Percentiles rank a stretch among this genome's conserved stretches.
Conservation (phyloP, 1,284 basidiomycete species). For the Boletellus sp. region DNA sequence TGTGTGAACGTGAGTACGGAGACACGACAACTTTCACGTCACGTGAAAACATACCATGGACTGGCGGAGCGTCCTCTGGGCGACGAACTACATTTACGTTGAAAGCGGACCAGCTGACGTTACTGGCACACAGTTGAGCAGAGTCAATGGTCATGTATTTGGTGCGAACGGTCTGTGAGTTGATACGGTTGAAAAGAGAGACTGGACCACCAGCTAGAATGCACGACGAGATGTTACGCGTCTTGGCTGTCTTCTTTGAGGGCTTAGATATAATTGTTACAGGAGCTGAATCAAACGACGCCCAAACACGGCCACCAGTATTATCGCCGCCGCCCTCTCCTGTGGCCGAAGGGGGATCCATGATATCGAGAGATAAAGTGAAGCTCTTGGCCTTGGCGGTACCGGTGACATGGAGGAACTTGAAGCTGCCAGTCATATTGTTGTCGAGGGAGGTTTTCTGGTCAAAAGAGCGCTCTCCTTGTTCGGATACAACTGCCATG, state of each 20-base stretch:
- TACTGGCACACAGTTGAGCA: conserved; percentile 80
- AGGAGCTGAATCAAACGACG: conserved; percentile 86
- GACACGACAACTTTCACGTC: conserved; percentile 39
- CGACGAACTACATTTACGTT: conserved; percentile 81
- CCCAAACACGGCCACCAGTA: conserved; percentile 73
- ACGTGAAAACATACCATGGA: conserved; percentile 56
- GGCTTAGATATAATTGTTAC: conserved; percentile 96
- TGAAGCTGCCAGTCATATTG: conserved; percentile 83
- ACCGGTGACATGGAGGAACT: conserved; percentile 85
- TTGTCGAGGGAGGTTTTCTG: conserved; percentile 78
- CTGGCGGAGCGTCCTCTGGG: conserved; percentile 52
- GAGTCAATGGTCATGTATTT: conserved; percentile 94
- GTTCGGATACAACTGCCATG: conserved; percentile 84
- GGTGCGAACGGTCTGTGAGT: conserved; percentile 93
- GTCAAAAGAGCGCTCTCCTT: conserved; percentile 76
- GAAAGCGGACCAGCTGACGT: conserved; percentile 89
- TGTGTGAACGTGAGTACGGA: conserved; percentile 40
- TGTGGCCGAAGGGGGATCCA: conserved; percentile 57
- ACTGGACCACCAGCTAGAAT: conserved; percentile 89
- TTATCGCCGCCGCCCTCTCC: conserved; percentile 54
- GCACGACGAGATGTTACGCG: conserved; percentile 89
- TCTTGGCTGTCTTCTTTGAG: conserved; percentile 95
- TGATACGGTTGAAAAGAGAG: conserved; percentile 93
- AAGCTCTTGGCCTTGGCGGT: conserved; percentile 89
- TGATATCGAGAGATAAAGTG: conserved; percentile 78